Evolutionary conservation across 257 asterid genomes (phyloP), one percentile per base, ranked within the genome.

Genomic region (Nicotiana otophora): DNA sequence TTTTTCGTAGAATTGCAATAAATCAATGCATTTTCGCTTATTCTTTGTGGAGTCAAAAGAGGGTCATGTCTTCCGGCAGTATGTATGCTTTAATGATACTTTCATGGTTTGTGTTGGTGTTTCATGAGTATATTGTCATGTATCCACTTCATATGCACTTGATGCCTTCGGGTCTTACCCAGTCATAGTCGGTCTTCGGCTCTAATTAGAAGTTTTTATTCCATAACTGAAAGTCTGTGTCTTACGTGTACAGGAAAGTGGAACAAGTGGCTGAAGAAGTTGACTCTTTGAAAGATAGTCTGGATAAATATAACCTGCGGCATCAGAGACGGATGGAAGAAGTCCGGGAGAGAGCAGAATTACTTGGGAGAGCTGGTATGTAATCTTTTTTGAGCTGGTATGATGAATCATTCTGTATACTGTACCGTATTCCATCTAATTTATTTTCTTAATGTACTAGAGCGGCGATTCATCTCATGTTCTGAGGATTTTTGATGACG

Each of bases 191-290:
- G 11, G 31, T 20, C 31, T 60, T 63, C 2, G 8, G 12, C 9
- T 63, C 68, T 4, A 63, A 5, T 63, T 11, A 26, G 17, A 61
- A 23, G 68, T 63, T 62, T 9, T 10, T 26, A 63, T 26, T 23
- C 7, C 9, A 26, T 63, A 11, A 20, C 68, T 26, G 36, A 5
- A 19, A 62, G 33, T 23, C 4, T 8, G 12, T 61, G 61, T 30
- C 36, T 74, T 63, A 83, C 65, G 78, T 84, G 39, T 75, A 39
- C 92, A 95, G 99, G 84, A 95, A 95, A 88, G 98, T 95, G 78
- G 99, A 95, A 82, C 98, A 90, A 84, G 93, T 92, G 70, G 90
- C 88, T 16, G 98, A 95, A 90, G 98, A 95, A 86, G 95, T 92
- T 36, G 92, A 90, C 70, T 95, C 98, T 66, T 92, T 91, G 86